Conservation (phyloP, 441 rosid genomes). For the Manihot esculenta region DNA sequence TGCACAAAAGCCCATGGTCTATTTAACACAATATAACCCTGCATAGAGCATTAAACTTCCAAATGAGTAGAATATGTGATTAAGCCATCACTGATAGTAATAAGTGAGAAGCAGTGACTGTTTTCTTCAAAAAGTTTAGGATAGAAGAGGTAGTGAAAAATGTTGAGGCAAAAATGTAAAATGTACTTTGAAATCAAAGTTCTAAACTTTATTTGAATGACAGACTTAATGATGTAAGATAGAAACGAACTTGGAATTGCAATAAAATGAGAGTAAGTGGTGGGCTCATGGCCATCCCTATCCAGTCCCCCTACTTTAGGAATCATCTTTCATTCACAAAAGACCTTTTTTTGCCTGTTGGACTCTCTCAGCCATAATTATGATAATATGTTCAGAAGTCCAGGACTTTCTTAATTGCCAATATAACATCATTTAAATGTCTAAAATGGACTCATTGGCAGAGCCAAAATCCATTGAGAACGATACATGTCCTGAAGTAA, state of each 20-base stretch:
- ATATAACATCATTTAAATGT: too few species aligned
- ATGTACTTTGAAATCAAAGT: not conserved
- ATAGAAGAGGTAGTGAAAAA: not conserved
- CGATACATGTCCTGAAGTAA: too few species aligned
- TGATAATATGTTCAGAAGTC: not conserved
- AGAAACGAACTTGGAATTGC: not conserved
- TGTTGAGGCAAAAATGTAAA: not conserved
- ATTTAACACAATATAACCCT: constrained; percentile 76
- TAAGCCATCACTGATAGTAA: not conserved
- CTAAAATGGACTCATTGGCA: too few species aligned
- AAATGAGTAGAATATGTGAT: not conserved
- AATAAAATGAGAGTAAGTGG: not conserved
- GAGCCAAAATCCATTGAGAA: too few species aligned
- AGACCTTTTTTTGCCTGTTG: not conserved
- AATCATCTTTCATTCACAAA: not conserved
- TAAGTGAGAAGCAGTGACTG: not conserved
- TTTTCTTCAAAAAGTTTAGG: not conserved
- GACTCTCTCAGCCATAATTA: too few species aligned
- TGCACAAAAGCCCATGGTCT: constrained; percentile 91
- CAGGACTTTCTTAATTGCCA: not conserved
- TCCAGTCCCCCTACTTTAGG: not conserved
- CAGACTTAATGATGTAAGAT: not conserved
- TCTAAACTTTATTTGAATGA: not conserved
- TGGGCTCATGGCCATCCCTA: not conserved
- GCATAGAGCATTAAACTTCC: constrained; percentile 21